Evolutionary conservation across 495 filamentous ascomycete genomes (phyloP), one percentile per base, ranked within the genome.

Genomic region (Amphirosellinia nigrospora): DNA sequence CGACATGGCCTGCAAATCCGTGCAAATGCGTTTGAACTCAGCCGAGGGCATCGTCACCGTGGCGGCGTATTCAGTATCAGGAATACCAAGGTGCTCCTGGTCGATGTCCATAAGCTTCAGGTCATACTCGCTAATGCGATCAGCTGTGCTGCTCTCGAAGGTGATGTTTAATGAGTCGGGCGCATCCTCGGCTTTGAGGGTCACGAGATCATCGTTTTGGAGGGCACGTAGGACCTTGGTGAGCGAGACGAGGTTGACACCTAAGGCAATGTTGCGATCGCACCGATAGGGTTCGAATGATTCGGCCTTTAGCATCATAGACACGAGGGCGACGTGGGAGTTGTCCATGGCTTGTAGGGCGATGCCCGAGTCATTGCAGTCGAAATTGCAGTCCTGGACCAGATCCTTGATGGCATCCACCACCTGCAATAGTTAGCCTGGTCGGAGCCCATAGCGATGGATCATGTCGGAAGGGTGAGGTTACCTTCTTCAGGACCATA

Each of bases 101-200:
- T 99, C 96, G 80, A 99, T 98, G 81, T 99, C 96, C 96, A 99
- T 99, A 71, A 99, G 88, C 89, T 99, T 99, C 84, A 99, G 91
- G 82, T 99, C 96, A 81, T 98, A 99, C 82, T 98, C 96, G 85
- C 92, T 96, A 70, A 98, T 87, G 61, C 96, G 85, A 80, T 99
- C 96, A 72, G 88, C 93, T 80, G 92, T 92, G 69, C 89, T 85
- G 82, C 89, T 94, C 90, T 99, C 96, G 79, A 99, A 98, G 72
- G 95, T 89, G 69, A 99, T 86, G 86, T 97, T 98, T 59, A 99
- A 88, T 26, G 92, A 91, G 80, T 99, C 96, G 52, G 96, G 96
- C 16, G 94, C 90, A 82, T 99, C 96, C 74, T 98, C 94, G 16
- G 96, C 96, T 90, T 98, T 98, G 74, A 99, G 85, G 32, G 96